These are phyloP conservation scores for Daldinia loculata DNA, from an alignment of 495 filamentous ascomycete genomes.

Conservation along the genomic window DNA sequence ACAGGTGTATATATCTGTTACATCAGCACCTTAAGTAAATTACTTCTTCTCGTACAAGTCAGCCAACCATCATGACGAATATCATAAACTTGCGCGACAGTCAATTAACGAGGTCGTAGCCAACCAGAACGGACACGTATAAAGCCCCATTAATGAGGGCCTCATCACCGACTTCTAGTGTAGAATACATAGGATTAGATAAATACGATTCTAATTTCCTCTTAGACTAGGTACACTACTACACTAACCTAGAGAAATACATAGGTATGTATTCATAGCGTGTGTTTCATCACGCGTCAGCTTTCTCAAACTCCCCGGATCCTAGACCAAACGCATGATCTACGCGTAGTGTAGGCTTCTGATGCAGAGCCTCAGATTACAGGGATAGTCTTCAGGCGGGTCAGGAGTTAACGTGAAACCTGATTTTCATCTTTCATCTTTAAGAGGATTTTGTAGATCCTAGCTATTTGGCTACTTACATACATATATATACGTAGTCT, in stretches of 20 bases:
- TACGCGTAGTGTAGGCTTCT: conserved; percentile 26
- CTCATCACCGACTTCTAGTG: neutral
- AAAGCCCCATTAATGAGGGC: neutral
- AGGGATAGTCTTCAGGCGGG: conserved; percentile 30
- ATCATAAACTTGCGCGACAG: neutral
- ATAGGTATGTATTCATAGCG: neutral
- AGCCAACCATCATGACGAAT: neutral
- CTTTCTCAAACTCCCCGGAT: conserved; percentile 34
- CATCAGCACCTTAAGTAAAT: neutral
- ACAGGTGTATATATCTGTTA: neutral
- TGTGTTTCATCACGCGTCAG: conserved; percentile 31
- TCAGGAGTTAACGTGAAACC: conserved; percentile 6
- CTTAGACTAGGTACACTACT: too few species aligned
- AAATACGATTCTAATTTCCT: too few species aligned
- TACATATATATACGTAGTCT: neutral
- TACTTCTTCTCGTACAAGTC: neutral
- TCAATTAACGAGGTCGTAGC: too few species aligned
- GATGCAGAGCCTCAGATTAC: conserved; percentile 41
- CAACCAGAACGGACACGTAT: too few species aligned
- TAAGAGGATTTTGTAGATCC: neutral
- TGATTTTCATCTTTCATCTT: neutral
- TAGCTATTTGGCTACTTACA: neutral
- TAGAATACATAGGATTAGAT: too few species aligned
- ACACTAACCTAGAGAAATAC: too few species aligned
- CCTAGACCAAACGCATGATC: conserved; percentile 39